These are phyloP conservation scores for Chytriomyces sp. DNA, from an alignment of 192 early-diverging fungal species.

Conservation along the genomic window DNA sequence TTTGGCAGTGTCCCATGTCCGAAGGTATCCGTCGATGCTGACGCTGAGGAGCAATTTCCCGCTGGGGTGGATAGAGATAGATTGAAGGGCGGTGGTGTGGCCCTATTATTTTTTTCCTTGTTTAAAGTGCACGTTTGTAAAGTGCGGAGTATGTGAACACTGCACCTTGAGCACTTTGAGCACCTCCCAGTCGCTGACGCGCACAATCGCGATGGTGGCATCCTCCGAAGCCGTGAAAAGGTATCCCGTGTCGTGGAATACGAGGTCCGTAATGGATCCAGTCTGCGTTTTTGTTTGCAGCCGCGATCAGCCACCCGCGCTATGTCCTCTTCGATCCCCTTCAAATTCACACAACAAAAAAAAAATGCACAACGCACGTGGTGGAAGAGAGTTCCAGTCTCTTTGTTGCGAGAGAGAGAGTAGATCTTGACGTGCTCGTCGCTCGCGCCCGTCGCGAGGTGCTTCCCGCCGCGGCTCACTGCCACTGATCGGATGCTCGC, in stretches of 20 bases:
- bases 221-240: constrained; percentile 90
- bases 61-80: constrained; percentile 89
- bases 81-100: constrained; percentile 69
- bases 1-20: constrained; percentile 53
- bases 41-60: constrained; percentile 93
- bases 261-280: constrained; percentile 86
- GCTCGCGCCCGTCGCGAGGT: constrained; percentile 91
- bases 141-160: no score
- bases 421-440: constrained; percentile 95
- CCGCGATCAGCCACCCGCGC: neutral
- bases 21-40: constrained; percentile 46
- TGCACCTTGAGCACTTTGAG: constrained; percentile 81
- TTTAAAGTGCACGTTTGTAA: neutral
- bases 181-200: constrained; percentile 96
- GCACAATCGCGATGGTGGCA: constrained; percentile 82
- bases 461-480: constrained; percentile 41
- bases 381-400: constrained; percentile 87
- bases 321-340: neutral
- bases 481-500: constrained; percentile 89
- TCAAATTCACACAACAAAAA: neutral
- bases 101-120: constrained; percentile 62
- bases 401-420: constrained; percentile 82
- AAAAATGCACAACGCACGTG: constrained; percentile 52
- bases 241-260: constrained; percentile 80
- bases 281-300: no score